phyloP scores from a whole-genome alignment of 2,329 filamentous ascomycete species.

The Coniochaeta sp. region DNA sequence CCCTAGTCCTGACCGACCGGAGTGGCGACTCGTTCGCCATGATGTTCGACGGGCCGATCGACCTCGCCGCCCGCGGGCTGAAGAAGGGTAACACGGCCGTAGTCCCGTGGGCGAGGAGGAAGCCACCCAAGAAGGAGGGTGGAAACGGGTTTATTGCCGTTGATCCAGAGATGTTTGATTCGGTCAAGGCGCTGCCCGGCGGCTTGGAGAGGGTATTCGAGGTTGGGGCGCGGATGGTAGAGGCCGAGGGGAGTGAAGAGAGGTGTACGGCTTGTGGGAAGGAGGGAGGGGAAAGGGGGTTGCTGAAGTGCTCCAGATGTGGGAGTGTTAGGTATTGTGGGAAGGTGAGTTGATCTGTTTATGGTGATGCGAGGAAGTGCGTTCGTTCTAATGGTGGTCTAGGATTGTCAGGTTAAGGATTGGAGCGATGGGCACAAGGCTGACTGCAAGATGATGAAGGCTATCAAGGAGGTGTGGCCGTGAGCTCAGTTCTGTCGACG shows the following conservation, averaged over 20 bases:
- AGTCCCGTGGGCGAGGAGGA: conserved; percentile 25
- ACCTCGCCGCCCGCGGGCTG: conserved; percentile 22
- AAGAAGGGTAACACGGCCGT: conserved; percentile 31
- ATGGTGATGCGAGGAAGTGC: too few relatives aligned
- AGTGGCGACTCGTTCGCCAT: conserved; percentile 32
- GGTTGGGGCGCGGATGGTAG: conserved; percentile 12
- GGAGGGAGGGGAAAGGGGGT: conserved; percentile 13
- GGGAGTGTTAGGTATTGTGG: conserved; percentile 35
- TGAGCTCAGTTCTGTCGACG: not conserved
- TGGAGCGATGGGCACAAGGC: conserved; percentile 35
- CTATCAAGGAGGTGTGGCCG: conserved; percentile 26
- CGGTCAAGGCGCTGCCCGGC: conserved; percentile 26
- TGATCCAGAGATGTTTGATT: conserved; percentile 10
- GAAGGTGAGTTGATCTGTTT: conserved; percentile 26
- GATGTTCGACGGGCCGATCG: conserved; percentile 32
- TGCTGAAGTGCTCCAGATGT: conserved; percentile 35
- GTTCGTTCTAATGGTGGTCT: conserved; percentile 6
- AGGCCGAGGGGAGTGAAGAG: conserved; percentile 12
- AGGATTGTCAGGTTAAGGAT: conserved; percentile 34
- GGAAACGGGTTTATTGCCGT: conserved; percentile 32
- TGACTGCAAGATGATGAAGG: conserved; percentile 35
- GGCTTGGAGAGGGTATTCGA: conserved; percentile 21
- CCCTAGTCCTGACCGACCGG: conserved; percentile 35
- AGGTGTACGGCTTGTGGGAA: conserved; percentile 19
- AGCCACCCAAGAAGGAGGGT: conserved; percentile 20